Evolutionary conservation across 345 rosid species (phyloP), one percentile per base, ranked within the genome.

Genomic region (Limnanthes douglasii): DNA sequence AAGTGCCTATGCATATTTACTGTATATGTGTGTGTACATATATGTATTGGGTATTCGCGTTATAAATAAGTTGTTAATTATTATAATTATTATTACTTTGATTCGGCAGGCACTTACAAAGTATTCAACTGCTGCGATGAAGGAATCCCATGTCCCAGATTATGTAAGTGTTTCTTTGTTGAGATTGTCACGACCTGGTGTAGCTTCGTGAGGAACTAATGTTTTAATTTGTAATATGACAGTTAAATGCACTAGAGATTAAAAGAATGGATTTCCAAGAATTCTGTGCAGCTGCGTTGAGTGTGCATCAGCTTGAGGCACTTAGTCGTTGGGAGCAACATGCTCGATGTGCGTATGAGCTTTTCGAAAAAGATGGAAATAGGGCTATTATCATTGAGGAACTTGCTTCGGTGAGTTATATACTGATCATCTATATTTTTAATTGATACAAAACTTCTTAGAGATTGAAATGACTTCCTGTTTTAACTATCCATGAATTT

Each of bases 251-350:
- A 46, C 94, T 92, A 39, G 78, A 70, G 46, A 71, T 75, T 78
- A 78, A 82, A 73, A 70, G 71, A 47, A 81, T 92, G 96, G 88
- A 62, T 39, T 92, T 92, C 25, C 93, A 73, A 60, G 99, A 92
- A 64, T 92, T 92, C 52, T 85, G 96, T 58, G 94, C 96, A 43
- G 96, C 99, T 49, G 63, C 88, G 18, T 48, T 85, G 21, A 92
- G 85, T 13, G 83, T 92, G 43, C 86, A 92, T 68, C 99, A 81
- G 73, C 65, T 78, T 32, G 99, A 84, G 72, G 77, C 93, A 6
- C 73, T 70, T 34, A 93, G 73, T 51, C 46, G 41, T 9, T 92
- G 99, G 99, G 94, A 92, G 52, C 83, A 81, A 45, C 80, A 62
- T 53, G 92, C 80, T 8, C 81, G 68, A 1, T 45, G 56, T 32